Evolutionary conservation across 1,139 yeast genomes (phyloP).

Genomic region (Pneumocystis oryctolagi): DNA sequence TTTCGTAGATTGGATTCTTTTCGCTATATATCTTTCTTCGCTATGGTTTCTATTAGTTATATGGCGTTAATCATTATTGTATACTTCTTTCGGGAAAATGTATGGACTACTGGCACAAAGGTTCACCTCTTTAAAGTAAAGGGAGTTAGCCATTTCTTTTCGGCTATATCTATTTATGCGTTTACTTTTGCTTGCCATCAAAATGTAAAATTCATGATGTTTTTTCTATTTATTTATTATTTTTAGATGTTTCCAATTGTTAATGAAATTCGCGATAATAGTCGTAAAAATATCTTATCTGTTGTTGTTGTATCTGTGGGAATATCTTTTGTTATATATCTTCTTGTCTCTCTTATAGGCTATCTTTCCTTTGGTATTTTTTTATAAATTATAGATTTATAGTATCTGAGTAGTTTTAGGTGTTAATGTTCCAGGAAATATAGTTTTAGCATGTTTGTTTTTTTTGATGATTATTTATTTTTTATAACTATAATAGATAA

Average conservation of each 20-base stretch:
- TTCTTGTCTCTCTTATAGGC: slow-evolving; percentile 66
- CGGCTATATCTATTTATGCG: slow-evolving; percentile 78
- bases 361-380: slow-evolving; percentile 47
- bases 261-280: slow-evolving; percentile 56
- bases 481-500: slow-evolving; percentile 22
- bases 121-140: slow-evolving; percentile 8
- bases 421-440: slow-evolving; percentile 58
- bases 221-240: slow-evolving; percentile 17
- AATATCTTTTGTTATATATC: slow-evolving; percentile 43
- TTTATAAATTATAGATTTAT: background rate
- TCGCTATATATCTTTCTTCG: slow-evolving; percentile 74
- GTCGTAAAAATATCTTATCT: slow-evolving; percentile 35
- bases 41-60: slow-evolving; percentile 67
- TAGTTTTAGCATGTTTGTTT: slow-evolving; percentile 39
- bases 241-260: slow-evolving; percentile 60
- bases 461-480: slow-evolving; percentile 11
- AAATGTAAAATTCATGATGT: slow-evolving; percentile 24
- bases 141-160: slow-evolving; percentile 44
- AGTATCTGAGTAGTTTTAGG: slow-evolving; percentile 29
- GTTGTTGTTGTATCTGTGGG: slow-evolving; percentile 44
- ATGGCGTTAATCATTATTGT: slow-evolving; percentile 56
- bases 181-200: slow-evolving; percentile 95
- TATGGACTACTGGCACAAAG: slow-evolving; percentile 21
- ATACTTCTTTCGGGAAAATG: slow-evolving; percentile 42
- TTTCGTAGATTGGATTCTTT: slow-evolving; percentile 66